A percentile compares a stretch with the other conserved stretches of the same genome.
These are phyloP conservation scores for Aspergillus fructus DNA, from an alignment of 2,329 filamentous ascomycete species.

Conservation along the genomic window DNA sequence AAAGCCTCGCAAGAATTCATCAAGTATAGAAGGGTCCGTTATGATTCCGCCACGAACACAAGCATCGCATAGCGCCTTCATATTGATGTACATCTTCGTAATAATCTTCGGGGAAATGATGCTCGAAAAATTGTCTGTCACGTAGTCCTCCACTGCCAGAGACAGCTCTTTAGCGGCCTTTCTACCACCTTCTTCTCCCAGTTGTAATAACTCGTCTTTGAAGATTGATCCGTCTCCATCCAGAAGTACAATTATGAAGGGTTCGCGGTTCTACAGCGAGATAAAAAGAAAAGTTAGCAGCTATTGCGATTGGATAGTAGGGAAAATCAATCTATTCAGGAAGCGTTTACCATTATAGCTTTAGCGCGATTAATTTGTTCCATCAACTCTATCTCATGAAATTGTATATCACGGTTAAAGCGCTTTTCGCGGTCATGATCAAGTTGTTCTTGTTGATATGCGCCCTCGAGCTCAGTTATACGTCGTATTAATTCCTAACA, in stretches of 20 bases:
- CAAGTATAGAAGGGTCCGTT: slow-evolving; percentile 41
- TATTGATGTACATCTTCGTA: slow-evolving; percentile 55
- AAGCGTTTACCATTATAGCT: slow-evolving; percentile 42
- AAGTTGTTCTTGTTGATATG: slow-evolving; percentile 44
- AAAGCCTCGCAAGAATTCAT: slow-evolving; percentile 58
- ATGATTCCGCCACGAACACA: slow-evolving; percentile 49
- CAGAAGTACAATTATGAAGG: slow-evolving; percentile 55
- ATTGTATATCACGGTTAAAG: slow-evolving; percentile 49
- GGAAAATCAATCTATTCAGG: neutral
- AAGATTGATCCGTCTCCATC: slow-evolving; percentile 60
- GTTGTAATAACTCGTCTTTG: slow-evolving; percentile 49
- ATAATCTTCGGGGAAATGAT: slow-evolving; percentile 50
- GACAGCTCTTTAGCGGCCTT: slow-evolving; percentile 53
- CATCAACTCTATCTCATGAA: slow-evolving; percentile 49
- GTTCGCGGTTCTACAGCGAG: slow-evolving; percentile 48
- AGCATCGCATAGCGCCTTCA: slow-evolving; percentile 50
- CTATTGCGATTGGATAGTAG: neutral
- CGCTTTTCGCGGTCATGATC: slow-evolving; percentile 49
- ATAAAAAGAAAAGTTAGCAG: slow-evolving; percentile 8
- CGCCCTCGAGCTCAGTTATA: slow-evolving; percentile 44
- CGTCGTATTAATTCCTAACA: slow-evolving; percentile 47
- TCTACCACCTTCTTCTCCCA: slow-evolving; percentile 54
- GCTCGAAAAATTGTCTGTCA: slow-evolving; percentile 41
- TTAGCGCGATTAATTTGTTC: slow-evolving; percentile 47
- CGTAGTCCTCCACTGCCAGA: slow-evolving; percentile 43